phyloP scores from a whole-genome alignment of 345 rosid genomes.

The Viola odorata region DNA sequence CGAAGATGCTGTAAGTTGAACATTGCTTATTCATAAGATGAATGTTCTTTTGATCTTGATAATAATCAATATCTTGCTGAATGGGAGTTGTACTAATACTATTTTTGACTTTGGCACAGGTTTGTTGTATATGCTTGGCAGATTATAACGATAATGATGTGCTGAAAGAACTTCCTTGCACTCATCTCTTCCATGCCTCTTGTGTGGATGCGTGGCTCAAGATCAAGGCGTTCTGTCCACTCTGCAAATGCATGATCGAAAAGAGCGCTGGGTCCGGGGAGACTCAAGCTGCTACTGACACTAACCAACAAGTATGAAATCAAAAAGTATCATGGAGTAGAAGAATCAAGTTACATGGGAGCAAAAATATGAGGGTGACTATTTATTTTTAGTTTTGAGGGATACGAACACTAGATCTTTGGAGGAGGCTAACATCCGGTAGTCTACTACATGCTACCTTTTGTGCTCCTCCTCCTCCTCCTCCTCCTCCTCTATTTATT shows the following conservation, averaged over 20 bases:
- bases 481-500: no score
- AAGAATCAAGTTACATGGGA: background rate
- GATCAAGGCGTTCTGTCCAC: slow-evolving; percentile 27
- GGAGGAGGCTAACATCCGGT: background rate
- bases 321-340: background rate
- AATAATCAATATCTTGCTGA: background rate
- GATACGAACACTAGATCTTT: background rate
- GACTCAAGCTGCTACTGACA: background rate
- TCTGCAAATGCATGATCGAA: slow-evolving; percentile 13
- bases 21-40: background rate
- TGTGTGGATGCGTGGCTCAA: slow-evolving; percentile 29
- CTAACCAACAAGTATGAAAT: background rate
- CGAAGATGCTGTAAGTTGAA: slow-evolving; percentile 18
- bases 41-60: background rate
- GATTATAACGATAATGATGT: slow-evolving; percentile 18
- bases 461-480: background rate
- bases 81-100: background rate
- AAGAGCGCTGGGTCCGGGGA: background rate
- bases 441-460: background rate
- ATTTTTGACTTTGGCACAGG: slow-evolving; percentile 8
- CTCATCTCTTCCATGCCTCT: slow-evolving; percentile 21
- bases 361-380: background rate
- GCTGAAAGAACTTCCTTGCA: slow-evolving; percentile 30
- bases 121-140: slow-evolving; percentile 29
- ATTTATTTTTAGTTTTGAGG: background rate